Base-by-base conservation (phyloP, 1,284 basidiomycete species). In the Ceratobasidium sp. region DNA sequence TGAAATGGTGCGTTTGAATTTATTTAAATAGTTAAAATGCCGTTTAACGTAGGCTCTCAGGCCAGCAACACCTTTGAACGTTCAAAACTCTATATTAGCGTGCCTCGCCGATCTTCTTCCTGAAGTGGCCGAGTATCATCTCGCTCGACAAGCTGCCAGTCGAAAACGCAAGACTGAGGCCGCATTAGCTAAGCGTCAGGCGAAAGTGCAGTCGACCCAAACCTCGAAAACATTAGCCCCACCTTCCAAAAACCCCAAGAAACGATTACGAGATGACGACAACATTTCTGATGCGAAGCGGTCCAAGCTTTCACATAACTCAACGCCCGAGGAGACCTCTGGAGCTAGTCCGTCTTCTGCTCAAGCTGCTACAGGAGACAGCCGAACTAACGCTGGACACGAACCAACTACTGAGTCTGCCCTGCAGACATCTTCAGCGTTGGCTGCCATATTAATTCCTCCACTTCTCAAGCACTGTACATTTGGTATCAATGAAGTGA, bases 401-500 rank as follows among this genome's bases (percentile, higher is more conserved):
- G 39, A n/a, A 64, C 60, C 51, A 44, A 61, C 33, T 42, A 53
- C 67, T 75, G 64, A 79, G 79, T 72, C 67, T 61, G 46, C 26
- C 71, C 18, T 42, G 61, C n/a, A 55, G 44, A 51, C 51, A 23
- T 13, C 72, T 1, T 72, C 56, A 28, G 10, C 49, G 40, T 49
- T 56, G 40, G 58, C 78, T 4, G 26, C 81, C 9, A n/a, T 55
- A 15, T 39, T 82, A 58, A 80, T 82, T 20, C 90, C 90, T 2
- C 80, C 84, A 10, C 84, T 91, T 33, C 84, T 91, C 15, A 80
- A 87, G 13, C 89, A 93, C 83, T 81, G 94, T 56, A 86, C 89
- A 0, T 84, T 93, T 60, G 95, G 95, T 13, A 92, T 97, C 81
- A 97, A 96, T 82, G 88, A 91, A 82, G 93, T 95, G 9, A 94